Evolutionary conservation across 2,329 filamentous ascomycete species (phyloP).

Genomic region (Trichoderma hamatum): DNA sequence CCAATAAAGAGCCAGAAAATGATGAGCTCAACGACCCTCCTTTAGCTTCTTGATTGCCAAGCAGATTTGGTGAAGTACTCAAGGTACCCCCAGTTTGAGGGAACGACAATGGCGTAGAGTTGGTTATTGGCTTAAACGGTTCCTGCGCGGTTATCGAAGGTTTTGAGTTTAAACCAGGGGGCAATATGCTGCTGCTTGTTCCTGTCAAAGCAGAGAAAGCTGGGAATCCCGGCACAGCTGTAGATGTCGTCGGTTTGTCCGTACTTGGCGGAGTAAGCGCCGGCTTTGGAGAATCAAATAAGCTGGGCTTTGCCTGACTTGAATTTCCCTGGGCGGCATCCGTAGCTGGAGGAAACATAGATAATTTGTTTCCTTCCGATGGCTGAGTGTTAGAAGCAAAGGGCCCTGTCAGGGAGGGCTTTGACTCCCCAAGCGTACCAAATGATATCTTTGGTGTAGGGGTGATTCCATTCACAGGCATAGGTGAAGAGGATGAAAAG

Average conservation of each 20-base stretch:
- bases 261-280: conserved; percentile 6
- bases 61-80: neutral
- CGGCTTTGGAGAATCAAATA: conserved; percentile 29
- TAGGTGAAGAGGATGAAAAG: conserved; percentile 29
- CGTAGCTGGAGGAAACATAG: neutral
- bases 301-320: conserved; percentile 23
- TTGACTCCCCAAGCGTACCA: neutral
- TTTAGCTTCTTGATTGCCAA: neutral
- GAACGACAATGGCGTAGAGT: neutral
- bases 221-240: neutral
- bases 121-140: neutral
- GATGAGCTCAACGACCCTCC: neutral
- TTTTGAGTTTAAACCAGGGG: neutral
- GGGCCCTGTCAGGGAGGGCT: conserved; percentile 4
- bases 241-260: neutral
- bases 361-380: neutral
- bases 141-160: neutral
- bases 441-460: conserved; percentile 20
- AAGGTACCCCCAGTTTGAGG: neutral
- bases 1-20: neutral
- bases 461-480: conserved; percentile 29
- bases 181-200: neutral
- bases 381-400: neutral
- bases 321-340: neutral
- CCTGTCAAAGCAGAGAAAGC: neutral